These are phyloP conservation scores for Parathielavia appendiculata DNA, from an alignment of 495 filamentous ascomycete genomes.

Conservation along the genomic window DNA sequence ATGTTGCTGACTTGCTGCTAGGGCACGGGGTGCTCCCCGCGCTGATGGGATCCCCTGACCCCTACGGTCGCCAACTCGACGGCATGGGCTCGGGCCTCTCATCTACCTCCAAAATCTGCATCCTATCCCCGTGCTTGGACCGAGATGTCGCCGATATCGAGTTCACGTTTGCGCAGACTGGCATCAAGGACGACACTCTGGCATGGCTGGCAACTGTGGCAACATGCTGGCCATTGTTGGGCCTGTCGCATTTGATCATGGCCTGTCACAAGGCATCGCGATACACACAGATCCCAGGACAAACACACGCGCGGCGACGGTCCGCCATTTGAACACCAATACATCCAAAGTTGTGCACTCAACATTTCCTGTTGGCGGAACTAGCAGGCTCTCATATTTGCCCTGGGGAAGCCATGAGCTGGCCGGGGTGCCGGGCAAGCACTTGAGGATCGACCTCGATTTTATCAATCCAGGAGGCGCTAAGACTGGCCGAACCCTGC, in stretches of 20 bases:
- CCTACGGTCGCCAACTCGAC: slow-evolving; percentile 63
- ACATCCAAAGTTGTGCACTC: slow-evolving; percentile 46
- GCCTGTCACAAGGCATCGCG: slow-evolving; percentile 34
- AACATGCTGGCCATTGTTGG: slow-evolving; percentile 68
- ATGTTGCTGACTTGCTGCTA: neutral
- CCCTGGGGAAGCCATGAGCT: slow-evolving; percentile 55
- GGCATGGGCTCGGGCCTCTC: slow-evolving; percentile 68
- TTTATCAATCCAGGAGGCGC: slow-evolving; percentile 65
- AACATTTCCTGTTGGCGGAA: slow-evolving; percentile 42
- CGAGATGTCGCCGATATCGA: slow-evolving; percentile 57
- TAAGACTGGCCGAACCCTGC: slow-evolving; percentile 60
- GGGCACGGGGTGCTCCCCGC: slow-evolving; percentile 52
- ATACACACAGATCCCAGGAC: slow-evolving; percentile 24
- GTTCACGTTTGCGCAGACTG: slow-evolving; percentile 67
- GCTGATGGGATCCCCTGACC: slow-evolving; percentile 64
- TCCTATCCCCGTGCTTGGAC: slow-evolving; percentile 48
- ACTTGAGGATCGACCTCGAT: slow-evolving; percentile 52
- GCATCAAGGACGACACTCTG: slow-evolving; percentile 52
- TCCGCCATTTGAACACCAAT: slow-evolving; percentile 48
- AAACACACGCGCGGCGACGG: slow-evolving; percentile 32
- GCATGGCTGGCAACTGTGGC: slow-evolving; percentile 66
- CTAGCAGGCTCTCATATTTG: slow-evolving; percentile 36
- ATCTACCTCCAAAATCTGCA: slow-evolving; percentile 65
- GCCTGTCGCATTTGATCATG: slow-evolving; percentile 56
- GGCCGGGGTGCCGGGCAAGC: slow-evolving; percentile 61